Evolutionary conservation across 176 grass and related monocot species (phyloP).

Genomic region (Bromus sterilis): DNA sequence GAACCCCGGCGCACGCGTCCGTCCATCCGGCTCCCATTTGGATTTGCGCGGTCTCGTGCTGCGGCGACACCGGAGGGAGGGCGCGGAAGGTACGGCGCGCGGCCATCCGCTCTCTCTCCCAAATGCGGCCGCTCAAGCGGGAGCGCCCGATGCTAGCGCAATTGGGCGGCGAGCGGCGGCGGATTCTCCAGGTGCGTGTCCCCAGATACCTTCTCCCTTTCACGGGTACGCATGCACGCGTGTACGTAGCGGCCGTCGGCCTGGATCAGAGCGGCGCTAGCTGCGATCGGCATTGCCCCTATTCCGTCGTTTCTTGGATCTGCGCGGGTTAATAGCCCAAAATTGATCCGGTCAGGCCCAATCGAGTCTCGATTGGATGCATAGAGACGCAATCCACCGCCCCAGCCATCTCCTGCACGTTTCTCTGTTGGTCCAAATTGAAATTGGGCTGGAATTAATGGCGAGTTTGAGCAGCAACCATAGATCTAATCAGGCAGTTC

Average conservation of each 20-base stretch:
- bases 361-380: neutral
- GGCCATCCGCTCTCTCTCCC: neutral
- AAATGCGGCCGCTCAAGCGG: neutral
- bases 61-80: neutral
- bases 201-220: neutral
- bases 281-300: neutral
- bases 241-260: neutral
- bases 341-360: neutral
- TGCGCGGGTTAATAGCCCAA: neutral
- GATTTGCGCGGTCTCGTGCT: neutral
- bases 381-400: neutral
- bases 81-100: neutral
- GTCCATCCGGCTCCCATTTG: neutral
- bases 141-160: neutral
- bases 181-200: constrained; percentile 2
- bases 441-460: neutral
- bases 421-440: neutral
- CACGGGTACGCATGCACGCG: neutral
- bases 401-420: neutral
- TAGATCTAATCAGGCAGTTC: neutral
- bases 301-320: neutral
- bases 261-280: neutral
- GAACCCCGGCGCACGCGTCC: neutral
- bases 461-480: neutral
- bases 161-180: neutral